These are phyloP conservation scores for Fusarium albidum DNA, from an alignment of 2,329 filamentous ascomycete genomes.

Conservation along the genomic window DNA sequence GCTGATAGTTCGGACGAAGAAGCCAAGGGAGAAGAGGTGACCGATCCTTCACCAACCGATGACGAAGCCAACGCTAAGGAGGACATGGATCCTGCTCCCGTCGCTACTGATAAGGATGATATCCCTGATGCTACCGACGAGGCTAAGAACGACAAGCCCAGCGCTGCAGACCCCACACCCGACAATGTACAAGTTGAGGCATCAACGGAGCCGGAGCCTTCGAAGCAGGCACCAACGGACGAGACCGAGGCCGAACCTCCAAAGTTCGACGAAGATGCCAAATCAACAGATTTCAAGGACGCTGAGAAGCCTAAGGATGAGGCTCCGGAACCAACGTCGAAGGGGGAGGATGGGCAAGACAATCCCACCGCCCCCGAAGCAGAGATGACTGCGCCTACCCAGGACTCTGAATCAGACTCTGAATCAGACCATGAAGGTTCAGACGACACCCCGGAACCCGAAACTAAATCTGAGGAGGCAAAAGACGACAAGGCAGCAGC, in stretches of 20 bases:
- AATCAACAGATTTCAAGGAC: background rate
- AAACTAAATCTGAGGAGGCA: conserved; percentile 4
- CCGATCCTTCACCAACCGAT: background rate
- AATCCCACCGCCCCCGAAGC: conserved; percentile 7
- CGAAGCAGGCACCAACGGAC: conserved; percentile 5
- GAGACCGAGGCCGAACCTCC: background rate
- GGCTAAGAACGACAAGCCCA: background rate
- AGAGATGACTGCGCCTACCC: conserved; percentile 5
- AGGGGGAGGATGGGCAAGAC: conserved; percentile 5
- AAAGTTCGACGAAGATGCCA: background rate
- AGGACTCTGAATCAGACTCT: background rate
- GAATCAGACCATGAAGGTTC: conserved; percentile 8
- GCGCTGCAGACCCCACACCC: background rate
- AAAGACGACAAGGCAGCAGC: background rate
- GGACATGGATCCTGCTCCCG: background rate
- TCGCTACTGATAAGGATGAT: background rate
- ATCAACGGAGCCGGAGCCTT: background rate
- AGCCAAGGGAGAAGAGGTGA: background rate
- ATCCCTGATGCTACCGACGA: conserved; percentile 3
- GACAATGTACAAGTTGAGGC: conserved; percentile 2
- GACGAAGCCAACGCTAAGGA: conserved; percentile 3
- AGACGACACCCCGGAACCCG: conserved; percentile 1
- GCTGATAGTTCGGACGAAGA: background rate
- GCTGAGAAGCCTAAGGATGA: conserved; percentile 7
- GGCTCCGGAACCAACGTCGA: conserved; percentile 2